A percentile compares a stretch with the other conserved stretches of the same genome.
Evolutionary conservation across 805 yeast genomes (phyloP).

Genomic region (Maudiozyma pseudohumilis): DNA sequence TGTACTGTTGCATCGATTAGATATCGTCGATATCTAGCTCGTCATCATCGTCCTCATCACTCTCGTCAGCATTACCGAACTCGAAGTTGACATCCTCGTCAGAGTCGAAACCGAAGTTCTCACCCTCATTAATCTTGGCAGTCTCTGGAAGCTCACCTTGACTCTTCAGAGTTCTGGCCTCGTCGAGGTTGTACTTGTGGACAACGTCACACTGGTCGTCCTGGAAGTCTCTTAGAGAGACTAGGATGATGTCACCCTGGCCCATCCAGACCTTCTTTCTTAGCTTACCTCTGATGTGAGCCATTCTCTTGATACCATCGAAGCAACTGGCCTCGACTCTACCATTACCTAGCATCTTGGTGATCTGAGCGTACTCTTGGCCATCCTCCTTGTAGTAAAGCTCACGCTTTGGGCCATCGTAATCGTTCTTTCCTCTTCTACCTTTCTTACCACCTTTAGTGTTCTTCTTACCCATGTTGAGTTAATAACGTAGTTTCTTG

Average conservation of each 20-base stretch:
- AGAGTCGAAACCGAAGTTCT: slow-evolving; percentile 90
- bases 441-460: slow-evolving; percentile 77
- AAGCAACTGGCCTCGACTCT: slow-evolving; percentile 92
- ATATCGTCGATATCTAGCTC: slow-evolving; percentile 92
- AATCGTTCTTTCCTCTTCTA: slow-evolving; percentile 96
- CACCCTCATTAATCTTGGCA: slow-evolving; percentile 96
- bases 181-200: slow-evolving; percentile 93
- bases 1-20: slow-evolving; percentile 34
- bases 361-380: slow-evolving; percentile 97
- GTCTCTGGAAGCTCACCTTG: slow-evolving; percentile 96
- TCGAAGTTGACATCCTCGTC: slow-evolving; percentile 97
- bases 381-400: slow-evolving; percentile 87
- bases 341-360: slow-evolving; percentile 97
- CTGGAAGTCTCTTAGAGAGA: slow-evolving; percentile 95
- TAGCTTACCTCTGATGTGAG: slow-evolving; percentile 96
- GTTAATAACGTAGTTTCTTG: neutral
- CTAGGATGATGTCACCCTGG: slow-evolving; percentile 94
- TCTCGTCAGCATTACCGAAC: slow-evolving; percentile 87
- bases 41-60: slow-evolving; percentile 55
- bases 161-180: slow-evolving; percentile 90
- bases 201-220: slow-evolving; percentile 97
- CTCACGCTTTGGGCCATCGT: slow-evolving; percentile 88
- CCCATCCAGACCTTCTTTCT: slow-evolving; percentile 99
- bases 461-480: slow-evolving; percentile 31
- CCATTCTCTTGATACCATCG: slow-evolving; percentile 89